Percentiles rank a stretch among this genome's conserved stretches.
phyloP scores from a whole-genome alignment of 2,329 filamentous ascomycete species.

The Trichophyton rubrum region DNA sequence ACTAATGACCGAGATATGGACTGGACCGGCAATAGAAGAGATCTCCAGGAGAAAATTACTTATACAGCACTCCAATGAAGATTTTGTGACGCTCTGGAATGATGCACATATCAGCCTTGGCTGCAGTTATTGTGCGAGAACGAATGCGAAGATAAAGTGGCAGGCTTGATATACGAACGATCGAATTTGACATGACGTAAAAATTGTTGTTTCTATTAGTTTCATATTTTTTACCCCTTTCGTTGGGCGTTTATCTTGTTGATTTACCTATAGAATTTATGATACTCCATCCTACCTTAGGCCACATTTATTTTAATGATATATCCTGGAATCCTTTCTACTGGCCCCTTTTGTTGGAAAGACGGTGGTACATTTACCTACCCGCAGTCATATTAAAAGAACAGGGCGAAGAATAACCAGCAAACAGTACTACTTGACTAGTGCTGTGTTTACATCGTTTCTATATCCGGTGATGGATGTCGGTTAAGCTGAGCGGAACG shows the following conservation, averaged over 20 bases:
- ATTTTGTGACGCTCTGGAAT: conserved; percentile 22
- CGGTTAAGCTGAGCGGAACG: background rate
- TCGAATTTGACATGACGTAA: background rate
- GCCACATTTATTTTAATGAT: no score
- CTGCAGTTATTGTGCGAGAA: conserved; percentile 22
- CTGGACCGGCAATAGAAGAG: conserved; percentile 25
- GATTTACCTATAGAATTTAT: no score
- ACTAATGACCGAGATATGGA: conserved; percentile 28
- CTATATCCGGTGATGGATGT: no score
- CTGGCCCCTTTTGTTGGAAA: no score
- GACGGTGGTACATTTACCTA: no score
- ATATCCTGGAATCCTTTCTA: no score
- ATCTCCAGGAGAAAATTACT: conserved; percentile 19
- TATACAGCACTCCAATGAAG: conserved; percentile 24
- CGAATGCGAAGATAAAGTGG: conserved; percentile 8
- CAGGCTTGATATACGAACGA: conserved; percentile 4
- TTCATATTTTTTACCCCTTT: background rate
- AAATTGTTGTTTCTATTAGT: background rate
- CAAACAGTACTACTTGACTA: no score
- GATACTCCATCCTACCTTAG: no score
- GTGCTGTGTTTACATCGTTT: no score
- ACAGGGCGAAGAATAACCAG: no score
- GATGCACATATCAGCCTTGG: conserved; percentile 26
- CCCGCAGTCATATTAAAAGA: no score
- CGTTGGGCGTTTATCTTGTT: background rate